Evolutionary conservation across 2,329 filamentous ascomycete species (phyloP), one percentile per base, ranked within the genome.

Genomic region (Aspergillus chevalieri): DNA sequence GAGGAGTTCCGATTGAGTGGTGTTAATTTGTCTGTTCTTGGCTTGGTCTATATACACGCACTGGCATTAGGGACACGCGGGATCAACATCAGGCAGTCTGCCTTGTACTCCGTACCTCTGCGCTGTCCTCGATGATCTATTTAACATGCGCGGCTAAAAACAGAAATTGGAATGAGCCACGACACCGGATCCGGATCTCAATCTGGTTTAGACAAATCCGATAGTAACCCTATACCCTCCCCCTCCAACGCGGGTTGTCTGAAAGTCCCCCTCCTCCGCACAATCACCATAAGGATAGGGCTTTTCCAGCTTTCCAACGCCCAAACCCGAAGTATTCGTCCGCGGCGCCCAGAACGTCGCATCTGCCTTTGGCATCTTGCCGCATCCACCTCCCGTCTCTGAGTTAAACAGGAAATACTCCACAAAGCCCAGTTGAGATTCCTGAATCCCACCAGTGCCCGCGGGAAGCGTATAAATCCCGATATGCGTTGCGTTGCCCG

Each of bases 231-330:
- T 46, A 46, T 52, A 56, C 3, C 55, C 55, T 15, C 19, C 46
- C 10, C 28, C 33, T 6, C 34, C 34, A 7, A 17, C 34, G 3
- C 15, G 34, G n/a, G 47, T 53, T 43, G 49, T 33, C 44, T 39
- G 21, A 34, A 63, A 65, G 7, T 43, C 46, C 17, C 52, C 60
- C 49, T 60, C 36, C 15, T 57, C 60, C 46, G 52, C 56, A 52
- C 62, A 65, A 47, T 64, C 61, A 7, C 63, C 63, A 47, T 62
- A 63, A 47, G 60, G 58, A 52, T 63, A 64, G 9, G 61, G 57
- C 47, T 57, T 50, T 1, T 19, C 26, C 36, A 62, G 6, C 14
- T 33, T 28, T 7, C 57, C 58, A 28, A 6, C 15, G 21, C 17
- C 43, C 5, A 44, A 53, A 6, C 52, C 56, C 9, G 43, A 21